Conservation (phyloP, 805 yeast species). For the Starmerella roubikii region DNA sequence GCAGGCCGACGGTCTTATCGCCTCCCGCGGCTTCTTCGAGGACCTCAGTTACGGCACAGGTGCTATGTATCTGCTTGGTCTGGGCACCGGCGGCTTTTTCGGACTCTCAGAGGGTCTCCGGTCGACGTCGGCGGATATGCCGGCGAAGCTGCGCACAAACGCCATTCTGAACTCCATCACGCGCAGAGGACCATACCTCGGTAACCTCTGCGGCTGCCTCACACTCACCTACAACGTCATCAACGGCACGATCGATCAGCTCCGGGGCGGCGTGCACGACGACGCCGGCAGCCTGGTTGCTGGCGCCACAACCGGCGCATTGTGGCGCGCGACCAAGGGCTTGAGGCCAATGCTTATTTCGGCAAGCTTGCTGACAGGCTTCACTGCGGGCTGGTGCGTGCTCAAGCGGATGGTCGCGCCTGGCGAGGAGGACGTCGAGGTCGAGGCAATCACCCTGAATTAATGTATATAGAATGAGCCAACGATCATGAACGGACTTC, state of each 20-base stretch:
- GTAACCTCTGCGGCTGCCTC: conserved; percentile 88
- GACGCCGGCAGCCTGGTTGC: conserved; percentile 69
- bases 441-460: background rate
- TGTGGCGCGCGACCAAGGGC: conserved; percentile 78
- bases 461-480: conserved; percentile 2
- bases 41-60: conserved; percentile 98
- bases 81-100: conserved; percentile 78
- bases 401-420: conserved; percentile 35
- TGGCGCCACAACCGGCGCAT: conserved; percentile 85
- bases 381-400: conserved; percentile 88
- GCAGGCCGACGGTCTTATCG: conserved; percentile 65
- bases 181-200: conserved; percentile 89
- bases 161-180: conserved; percentile 85
- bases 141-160: conserved; percentile 73
- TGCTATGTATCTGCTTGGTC: conserved; percentile 67
- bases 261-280: conserved; percentile 76
- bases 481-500: too few relatives aligned
- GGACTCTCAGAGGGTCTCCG: conserved; percentile 80
- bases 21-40: conserved; percentile 96
- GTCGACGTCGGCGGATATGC: conserved; percentile 59
- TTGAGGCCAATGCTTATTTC: conserved; percentile 77
- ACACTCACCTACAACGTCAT: conserved; percentile 79
- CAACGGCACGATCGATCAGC: conserved; percentile 61
- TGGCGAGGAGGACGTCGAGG: conserved; percentile 14
- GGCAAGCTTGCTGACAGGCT: conserved; percentile 72